Base-by-base conservation (phyloP, 352 stramenopile species). In the Globisporangium paddicum region DNA sequence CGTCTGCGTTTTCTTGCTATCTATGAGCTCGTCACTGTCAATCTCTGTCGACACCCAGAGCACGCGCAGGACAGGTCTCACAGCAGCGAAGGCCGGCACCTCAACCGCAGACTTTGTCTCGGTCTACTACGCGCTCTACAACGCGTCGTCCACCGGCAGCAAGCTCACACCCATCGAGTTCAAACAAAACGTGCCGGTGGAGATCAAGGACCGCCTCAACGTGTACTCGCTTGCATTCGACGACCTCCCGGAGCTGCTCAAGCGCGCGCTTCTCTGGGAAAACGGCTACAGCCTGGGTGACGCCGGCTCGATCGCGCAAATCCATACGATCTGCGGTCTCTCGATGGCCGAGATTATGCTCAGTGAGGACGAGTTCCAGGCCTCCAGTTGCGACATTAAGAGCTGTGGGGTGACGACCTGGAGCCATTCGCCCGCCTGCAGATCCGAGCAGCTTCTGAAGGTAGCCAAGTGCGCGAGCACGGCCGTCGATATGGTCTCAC, bases 211-310 rank as follows among this genome's bases (percentile, higher is more conserved):
- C 2, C 51, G 48, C 5, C 59, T 70, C 6, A 16, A 41, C 11
- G 40, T 16, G 35, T 41, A 55, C 53, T 44, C 53, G 38, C 58
- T 70, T 14, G 28, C 10, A 11, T 70, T 66, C 34, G 21, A 26
- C 10, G 58, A 72, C 14, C 58, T 79, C 38, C 56, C 66, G 0
- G 69, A 69, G 14, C 63, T 77, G 21, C 52, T 81, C 1, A 77
- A 89, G 46, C 76, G 76, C 11, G 79, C 76, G 0, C 54, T 89
- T 53, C 64, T 89, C 5, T 89, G 79, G 79, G 79, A 89, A 35
- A 69, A 59, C 19, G 79, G 76, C 0, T 89, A 82, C 59, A 69
- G 46, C 0, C 18, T 73, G 5, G 49, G 25, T 14, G 48, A 45
- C 0, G 55, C 35, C 23, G 63, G 60, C n/a, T 51, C 70, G 14